These are phyloP conservation scores for Coffea eugenioides DNA, from an alignment of 257 asterid species.

Conservation along the genomic window DNA sequence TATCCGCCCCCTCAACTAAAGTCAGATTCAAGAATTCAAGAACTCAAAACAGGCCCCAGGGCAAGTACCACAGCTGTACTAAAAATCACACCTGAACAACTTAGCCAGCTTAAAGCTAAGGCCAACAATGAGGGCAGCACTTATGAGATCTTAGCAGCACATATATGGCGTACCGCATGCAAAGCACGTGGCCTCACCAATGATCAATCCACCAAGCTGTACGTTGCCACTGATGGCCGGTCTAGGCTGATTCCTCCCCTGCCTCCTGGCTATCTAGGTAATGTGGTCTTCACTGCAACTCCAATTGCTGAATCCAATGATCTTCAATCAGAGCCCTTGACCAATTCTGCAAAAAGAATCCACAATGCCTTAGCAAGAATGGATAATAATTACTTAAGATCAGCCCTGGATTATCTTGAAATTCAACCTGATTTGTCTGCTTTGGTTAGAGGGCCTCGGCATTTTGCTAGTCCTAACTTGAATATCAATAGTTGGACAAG, in stretches of 20 bases:
- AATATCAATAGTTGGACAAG: slow-evolving; percentile 77
- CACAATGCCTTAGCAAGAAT: slow-evolving; percentile 51
- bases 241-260: slow-evolving; percentile 53
- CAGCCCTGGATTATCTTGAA: slow-evolving; percentile 56
- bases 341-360: slow-evolving; percentile 40
- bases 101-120: slow-evolving; percentile 23
- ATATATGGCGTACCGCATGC: slow-evolving; percentile 75
- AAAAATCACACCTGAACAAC: slow-evolving; percentile 25
- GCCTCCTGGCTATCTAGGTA: slow-evolving; percentile 65
- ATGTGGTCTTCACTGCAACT: slow-evolving; percentile 59
- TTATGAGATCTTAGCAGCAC: slow-evolving; percentile 72
- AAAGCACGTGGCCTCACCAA: slow-evolving; percentile 51
- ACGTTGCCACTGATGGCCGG: slow-evolving; percentile 70
- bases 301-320: slow-evolving; percentile 44
- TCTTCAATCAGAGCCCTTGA: slow-evolving; percentile 39
- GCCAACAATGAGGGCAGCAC: slow-evolving; percentile 43
- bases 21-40: neutral
- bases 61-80: slow-evolving; percentile 27
- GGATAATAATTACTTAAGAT: slow-evolving; percentile 45
- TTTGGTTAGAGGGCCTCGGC: slow-evolving; percentile 46
- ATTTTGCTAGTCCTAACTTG: slow-evolving; percentile 69
- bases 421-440: slow-evolving; percentile 55
- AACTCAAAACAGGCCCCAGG: neutral
- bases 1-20: slow-evolving; percentile 31
- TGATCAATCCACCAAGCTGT: slow-evolving; percentile 58